Conservation (phyloP, 345 rosid species). For the Acer saccharum region DNA sequence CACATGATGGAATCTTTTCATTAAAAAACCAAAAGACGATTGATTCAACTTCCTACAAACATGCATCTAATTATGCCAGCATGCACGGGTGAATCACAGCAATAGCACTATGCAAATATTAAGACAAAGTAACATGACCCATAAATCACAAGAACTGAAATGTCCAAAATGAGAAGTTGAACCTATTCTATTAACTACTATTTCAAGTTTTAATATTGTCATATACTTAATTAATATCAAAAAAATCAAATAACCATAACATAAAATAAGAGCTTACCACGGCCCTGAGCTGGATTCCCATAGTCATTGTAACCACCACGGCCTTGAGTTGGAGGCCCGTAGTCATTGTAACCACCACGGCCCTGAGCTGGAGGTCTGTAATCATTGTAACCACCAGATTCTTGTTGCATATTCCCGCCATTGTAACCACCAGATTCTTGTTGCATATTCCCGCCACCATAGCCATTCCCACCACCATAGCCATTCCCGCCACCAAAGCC, state of each 20-base stretch:
- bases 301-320: no score
- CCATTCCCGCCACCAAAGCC: slow-evolving; percentile 29
- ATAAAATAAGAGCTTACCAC: slow-evolving; percentile 15
- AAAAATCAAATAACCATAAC: not conserved
- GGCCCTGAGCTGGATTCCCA: no score
- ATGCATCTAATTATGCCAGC: not conserved
- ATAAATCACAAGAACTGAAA: not conserved
- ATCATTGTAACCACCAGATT: no score
- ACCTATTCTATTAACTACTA: not conserved
- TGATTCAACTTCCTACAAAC: not conserved
- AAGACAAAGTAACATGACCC: slow-evolving; percentile 3
- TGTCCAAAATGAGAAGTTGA: not conserved
- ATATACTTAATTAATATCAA: not conserved
- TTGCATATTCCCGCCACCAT: slow-evolving; percentile 24
- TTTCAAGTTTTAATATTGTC: not conserved
- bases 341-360: no score
- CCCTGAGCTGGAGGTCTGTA: no score
- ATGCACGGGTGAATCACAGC: not conserved
- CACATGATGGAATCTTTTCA: not conserved
- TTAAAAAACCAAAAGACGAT: not conserved
- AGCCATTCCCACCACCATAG: slow-evolving; percentile 25
- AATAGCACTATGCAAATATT: not conserved
- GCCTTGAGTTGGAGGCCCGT: no score
- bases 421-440: slow-evolving; percentile 32
- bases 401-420: not conserved